phyloP scores from a whole-genome alignment of 495 filamentous ascomycete genomes.

The Pyrenula massariospora region DNA sequence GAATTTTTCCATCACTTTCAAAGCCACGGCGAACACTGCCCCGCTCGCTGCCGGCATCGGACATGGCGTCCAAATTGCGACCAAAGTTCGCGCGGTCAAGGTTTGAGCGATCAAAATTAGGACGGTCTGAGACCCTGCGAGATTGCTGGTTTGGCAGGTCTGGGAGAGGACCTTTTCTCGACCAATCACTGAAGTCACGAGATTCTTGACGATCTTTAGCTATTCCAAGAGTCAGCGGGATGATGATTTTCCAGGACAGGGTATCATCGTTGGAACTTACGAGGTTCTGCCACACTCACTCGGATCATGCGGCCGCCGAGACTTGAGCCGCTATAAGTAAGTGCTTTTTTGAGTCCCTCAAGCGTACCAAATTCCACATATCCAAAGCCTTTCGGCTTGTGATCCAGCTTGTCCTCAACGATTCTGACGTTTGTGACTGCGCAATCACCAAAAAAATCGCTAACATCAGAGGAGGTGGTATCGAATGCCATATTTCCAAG shows the following conservation, averaged over 20 bases:
- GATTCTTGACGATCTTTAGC: conserved; percentile 62
- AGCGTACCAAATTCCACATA: conserved; percentile 88
- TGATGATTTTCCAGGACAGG: neutral
- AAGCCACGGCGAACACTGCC: conserved; percentile 38
- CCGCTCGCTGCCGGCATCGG: conserved; percentile 41
- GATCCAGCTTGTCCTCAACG: conserved; percentile 86
- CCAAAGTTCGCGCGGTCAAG: conserved; percentile 9
- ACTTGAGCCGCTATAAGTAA: conserved; percentile 64
- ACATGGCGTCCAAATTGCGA: conserved; percentile 36
- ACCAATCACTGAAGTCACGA: conserved; percentile 70
- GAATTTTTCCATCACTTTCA: conserved; percentile 67
- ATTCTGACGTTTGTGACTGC: conserved; percentile 81
- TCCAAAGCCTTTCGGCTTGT: conserved; percentile 91
- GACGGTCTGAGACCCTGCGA: conserved; percentile 35
- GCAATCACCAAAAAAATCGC: conserved; percentile 75
- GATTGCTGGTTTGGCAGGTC: conserved; percentile 37
- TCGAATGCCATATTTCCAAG: conserved; percentile 95
- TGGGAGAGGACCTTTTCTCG: conserved; percentile 79
- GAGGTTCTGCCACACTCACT: conserved; percentile 77
- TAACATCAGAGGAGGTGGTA: conserved; percentile 66
- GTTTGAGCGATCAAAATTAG: conserved; percentile 17
- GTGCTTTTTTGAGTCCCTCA: conserved; percentile 82
- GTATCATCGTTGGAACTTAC: conserved; percentile 35
- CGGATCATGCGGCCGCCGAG: conserved; percentile 82
- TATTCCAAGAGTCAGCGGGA: conserved; percentile 27